phyloP scores from a whole-genome alignment of 345 rosid species.

The Populus tremula region DNA sequence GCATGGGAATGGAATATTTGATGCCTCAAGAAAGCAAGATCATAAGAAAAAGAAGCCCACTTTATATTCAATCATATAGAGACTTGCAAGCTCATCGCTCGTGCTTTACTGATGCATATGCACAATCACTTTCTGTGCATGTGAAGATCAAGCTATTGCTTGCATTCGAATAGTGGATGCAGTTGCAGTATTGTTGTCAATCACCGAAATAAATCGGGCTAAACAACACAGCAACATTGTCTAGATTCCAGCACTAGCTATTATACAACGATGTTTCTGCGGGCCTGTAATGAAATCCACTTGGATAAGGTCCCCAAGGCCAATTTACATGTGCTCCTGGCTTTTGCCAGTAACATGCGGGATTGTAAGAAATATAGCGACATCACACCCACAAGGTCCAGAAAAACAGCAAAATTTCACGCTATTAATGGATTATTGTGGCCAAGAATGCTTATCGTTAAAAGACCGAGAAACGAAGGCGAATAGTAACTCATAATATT shows the following conservation, averaged over 20 bases:
- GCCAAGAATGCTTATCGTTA: not conserved
- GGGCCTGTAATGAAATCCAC: not conserved
- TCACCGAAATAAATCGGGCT: not conserved
- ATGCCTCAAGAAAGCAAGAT: not conserved
- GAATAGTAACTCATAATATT: no score
- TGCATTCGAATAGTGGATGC: not conserved
- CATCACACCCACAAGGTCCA: not conserved
- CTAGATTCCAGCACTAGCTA: not conserved
- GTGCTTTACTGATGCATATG: not conserved
- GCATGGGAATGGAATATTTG: not conserved
- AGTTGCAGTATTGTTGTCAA: not conserved
- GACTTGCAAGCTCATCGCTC: not conserved
- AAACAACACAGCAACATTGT: not conserved
- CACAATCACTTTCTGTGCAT: not conserved
- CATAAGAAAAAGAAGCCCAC: not conserved
- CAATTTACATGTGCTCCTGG: not conserved
- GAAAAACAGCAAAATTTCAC: not conserved
- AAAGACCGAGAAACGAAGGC: not conserved
- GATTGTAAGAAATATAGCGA: not conserved
- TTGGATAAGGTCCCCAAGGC: not conserved
- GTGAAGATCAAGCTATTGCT: not conserved
- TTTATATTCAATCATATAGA: not conserved
- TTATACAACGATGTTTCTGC: not conserved
- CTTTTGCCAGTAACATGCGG: not conserved
- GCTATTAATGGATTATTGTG: not conserved